Base-by-base conservation (phyloP, 2,329 filamentous ascomycete species). In the Colletotrichum aenigma region DNA sequence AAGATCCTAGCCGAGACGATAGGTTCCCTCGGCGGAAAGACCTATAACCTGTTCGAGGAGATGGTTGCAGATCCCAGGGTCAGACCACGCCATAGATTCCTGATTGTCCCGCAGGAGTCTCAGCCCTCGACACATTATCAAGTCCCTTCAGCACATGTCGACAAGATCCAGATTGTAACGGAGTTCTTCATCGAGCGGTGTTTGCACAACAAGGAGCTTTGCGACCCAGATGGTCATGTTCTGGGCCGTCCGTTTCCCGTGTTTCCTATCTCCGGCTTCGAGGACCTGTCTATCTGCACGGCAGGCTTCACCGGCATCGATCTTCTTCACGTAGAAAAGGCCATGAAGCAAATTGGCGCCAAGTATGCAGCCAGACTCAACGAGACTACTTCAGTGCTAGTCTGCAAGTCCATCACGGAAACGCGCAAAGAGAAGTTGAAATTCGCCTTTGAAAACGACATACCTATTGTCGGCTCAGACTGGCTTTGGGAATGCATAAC, bases 151-250 rank as follows among this genome's bases (percentile, higher is more conserved):
- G 77, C 84, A 6, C 83, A 84, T 6, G 82, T 86, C 62, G 86
- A 85, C 24, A 77, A 83, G 32, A 81, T 91, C 9, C 82, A 88
- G 66, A 82, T 90, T 58, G 92, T 98, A 36, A 98, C 96, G 13
- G 96, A 98, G 81, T 97, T 97, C 89, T 99, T 96, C 90, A 89
- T 99, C 68, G 97, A 99, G 85, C 92, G 92, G 64, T 98, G 96
- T 82, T 87, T 99, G 52, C 93, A 96, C 82, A 91, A 91, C 77
- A 97, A 95, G 83, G 87, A 86, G 30, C 91, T 96, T 79, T 88
- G 95, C 62, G 87, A 94, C 34, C 95, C 96, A 7, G 86, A 88
- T 67, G 88, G 91, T 6, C 92, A 97, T 81, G 89, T 94, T 55
- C 89, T 97, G 28, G 96, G 95, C 74, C 92, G 91, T 8, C 96